Evolutionary conservation across 202 grass and related monocot species (phyloP), one percentile per base, ranked within the genome.

Genomic region (Zoysia matrella): DNA sequence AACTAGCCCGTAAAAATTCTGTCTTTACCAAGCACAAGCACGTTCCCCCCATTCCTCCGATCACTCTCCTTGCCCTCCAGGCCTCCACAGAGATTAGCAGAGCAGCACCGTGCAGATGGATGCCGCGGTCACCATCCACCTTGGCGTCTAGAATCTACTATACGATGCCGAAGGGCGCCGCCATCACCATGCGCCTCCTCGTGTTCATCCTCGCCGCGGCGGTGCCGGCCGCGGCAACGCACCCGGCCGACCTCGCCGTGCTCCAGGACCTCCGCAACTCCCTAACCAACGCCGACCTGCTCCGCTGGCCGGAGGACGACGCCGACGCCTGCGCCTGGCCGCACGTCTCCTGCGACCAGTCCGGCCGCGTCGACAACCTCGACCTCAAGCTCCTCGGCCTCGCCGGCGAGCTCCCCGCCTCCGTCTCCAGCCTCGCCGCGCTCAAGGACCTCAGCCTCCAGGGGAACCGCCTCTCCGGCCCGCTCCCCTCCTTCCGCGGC

Each of bases 361-460:
- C 56, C 0, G 86, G 77, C 43, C 90, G 95, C n/a, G 87, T 93
- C 46, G 62, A 86, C 42, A 92, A 98, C 84, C 90, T 98, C n/a
- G 90, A 98, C 86, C 87, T 95, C 65, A 90, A 95, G 83, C 1
- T 18, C 46, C 54, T 85, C 5, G 87, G 66, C 2, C 77, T 98
- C 30, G 36, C 74, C 4, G 92, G 95, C 3, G 1, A 62, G 0
- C 89, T 98, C 1, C 92, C 95, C 0, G 0, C 73, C 4, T 60
- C 57, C 60, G 61, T 98, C 83, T 13, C 86, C 16, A 1, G 47
- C 18, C 90, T 98, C 53, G 40, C 52, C 6, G 80, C 79, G 46
- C 92, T 98, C 4, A 60, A 51, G 54, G 86, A 78, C 11, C 82
- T 98, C 67, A 92, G 92, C 52, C 84, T 98, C 44, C 95, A 98